A percentile compares a stretch with the other conserved stretches of the same genome.
Evolutionary conservation across 305 asterid genomes (phyloP).

Genomic region (Fraxinus albicans): DNA sequence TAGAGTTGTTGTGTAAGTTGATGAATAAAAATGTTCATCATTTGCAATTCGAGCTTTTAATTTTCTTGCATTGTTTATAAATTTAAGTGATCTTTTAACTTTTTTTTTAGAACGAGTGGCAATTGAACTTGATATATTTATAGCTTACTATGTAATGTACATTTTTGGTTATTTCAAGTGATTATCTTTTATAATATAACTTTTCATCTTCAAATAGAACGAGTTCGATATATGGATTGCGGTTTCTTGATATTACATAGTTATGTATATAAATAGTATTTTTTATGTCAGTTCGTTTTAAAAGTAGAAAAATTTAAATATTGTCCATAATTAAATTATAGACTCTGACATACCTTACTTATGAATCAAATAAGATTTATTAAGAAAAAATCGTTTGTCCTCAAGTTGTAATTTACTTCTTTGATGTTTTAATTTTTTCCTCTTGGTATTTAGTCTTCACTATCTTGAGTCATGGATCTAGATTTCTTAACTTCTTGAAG

Average conservation of each 20-base stretch:
- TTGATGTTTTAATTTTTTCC: not conserved
- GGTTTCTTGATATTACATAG: not conserved
- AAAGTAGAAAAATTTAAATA: too few relatives aligned
- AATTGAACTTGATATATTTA: not conserved
- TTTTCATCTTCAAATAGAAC: not conserved
- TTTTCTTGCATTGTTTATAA: too few relatives aligned
- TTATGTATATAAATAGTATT: not conserved
- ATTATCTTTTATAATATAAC: not conserved
- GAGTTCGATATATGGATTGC: too few relatives aligned
- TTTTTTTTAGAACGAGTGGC: not conserved
- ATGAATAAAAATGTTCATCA: not conserved
- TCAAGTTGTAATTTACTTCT: not conserved
- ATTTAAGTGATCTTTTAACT: too few relatives aligned
- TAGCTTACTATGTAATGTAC: not conserved
- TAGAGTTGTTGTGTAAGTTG: not conserved
- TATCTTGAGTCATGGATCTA: not conserved
- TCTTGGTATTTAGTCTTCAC: not conserved
- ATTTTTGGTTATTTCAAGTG: not conserved
- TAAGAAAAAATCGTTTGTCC: too few relatives aligned
- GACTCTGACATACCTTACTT: not conserved
- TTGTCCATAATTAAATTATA: too few relatives aligned
- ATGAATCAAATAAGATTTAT: too few relatives aligned
- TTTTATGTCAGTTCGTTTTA: too few relatives aligned
- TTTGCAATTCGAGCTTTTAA: not conserved
- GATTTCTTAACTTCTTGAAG: not conserved